These are phyloP conservation scores for Coprinellus micaceus DNA, from an alignment of 768 basidiomycete genomes.

Conservation along the genomic window DNA sequence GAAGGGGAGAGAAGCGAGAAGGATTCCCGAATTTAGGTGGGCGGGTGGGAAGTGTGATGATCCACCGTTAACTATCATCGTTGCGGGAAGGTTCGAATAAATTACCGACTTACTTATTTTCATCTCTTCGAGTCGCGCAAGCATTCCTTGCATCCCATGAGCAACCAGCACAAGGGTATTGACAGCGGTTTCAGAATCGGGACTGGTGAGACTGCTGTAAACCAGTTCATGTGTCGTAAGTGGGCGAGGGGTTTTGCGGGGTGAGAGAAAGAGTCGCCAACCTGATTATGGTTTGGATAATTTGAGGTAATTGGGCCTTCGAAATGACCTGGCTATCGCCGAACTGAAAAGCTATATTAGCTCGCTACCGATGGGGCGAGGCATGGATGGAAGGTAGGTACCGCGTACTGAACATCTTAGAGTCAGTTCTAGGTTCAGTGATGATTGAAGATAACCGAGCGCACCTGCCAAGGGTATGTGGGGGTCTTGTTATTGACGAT, in stretches of 20 bases:
- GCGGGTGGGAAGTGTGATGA: too few relatives aligned
- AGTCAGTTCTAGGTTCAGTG: conserved; percentile 11
- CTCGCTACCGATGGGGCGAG: neutral
- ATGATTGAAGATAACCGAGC: conserved; percentile 1
- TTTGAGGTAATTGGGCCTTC: conserved; percentile 64
- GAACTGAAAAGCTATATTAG: conserved; percentile 45
- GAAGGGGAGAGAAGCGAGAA: conserved; percentile 4
- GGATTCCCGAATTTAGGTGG: too few relatives aligned
- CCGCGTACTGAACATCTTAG: conserved; percentile 51
- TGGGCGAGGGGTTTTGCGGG: neutral
- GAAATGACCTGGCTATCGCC: conserved; percentile 70
- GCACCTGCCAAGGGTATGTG: conserved; percentile 70
- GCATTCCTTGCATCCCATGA: conserved; percentile 51
- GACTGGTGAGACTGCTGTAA: conserved; percentile 65
- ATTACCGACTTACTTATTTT: conserved; percentile 80
- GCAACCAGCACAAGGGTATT: conserved; percentile 73
- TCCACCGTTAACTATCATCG: too few relatives aligned
- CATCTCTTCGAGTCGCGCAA: conserved; percentile 70
- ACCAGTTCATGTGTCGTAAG: conserved; percentile 11
- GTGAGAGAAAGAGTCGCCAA: conserved; percentile 22
- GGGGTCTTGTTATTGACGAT: conserved; percentile 58
- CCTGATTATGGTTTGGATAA: conserved; percentile 75
- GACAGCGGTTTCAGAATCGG: conserved; percentile 68
- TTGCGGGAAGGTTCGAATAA: too few relatives aligned
- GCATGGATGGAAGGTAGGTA: conserved; percentile 31